Conservation (phyloP, 108 stramenopile species). For the Cylindrotheca closterium region DNA sequence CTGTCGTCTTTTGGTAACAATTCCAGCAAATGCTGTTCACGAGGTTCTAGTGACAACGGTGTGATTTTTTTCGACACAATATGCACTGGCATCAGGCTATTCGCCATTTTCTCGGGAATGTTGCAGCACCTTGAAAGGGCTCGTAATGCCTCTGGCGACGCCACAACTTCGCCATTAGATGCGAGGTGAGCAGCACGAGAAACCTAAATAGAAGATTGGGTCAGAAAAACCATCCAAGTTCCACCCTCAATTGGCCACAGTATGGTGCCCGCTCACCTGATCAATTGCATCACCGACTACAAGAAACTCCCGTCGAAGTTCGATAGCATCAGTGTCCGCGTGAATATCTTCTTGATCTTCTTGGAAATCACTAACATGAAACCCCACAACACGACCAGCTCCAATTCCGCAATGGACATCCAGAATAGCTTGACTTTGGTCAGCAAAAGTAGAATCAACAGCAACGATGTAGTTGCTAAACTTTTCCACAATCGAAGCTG, state of each 20-base stretch:
- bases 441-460: background rate
- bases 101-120: background rate
- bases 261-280: conserved; percentile 48
- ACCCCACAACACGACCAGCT: conserved; percentile 45
- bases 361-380: conserved; percentile 53
- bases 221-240: too few relatives aligned
- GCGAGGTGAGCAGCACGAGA: conserved; percentile 40
- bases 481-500: conserved; percentile 33
- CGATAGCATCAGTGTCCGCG: background rate
- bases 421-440: conserved; percentile 2
- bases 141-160: conserved; percentile 18
- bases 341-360: background rate
- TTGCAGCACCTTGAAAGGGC: conserved; percentile 9
- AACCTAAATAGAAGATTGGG: too few relatives aligned
- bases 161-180: conserved; percentile 39
- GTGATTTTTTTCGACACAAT: background rate
- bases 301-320: conserved; percentile 48
- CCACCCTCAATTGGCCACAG: too few relatives aligned
- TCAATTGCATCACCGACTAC: conserved; percentile 64
- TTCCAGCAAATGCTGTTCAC: background rate
- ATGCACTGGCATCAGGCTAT: background rate
- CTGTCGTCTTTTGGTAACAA: conserved; percentile 4
- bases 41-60: background rate
- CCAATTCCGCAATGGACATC: conserved; percentile 42
- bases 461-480: conserved; percentile 23